Percentiles rank a stretch among this genome's conserved stretches.
Evolutionary conservation across 495 filamentous ascomycete species (phyloP).

Genomic region (Talaromyces stipitatus): DNA sequence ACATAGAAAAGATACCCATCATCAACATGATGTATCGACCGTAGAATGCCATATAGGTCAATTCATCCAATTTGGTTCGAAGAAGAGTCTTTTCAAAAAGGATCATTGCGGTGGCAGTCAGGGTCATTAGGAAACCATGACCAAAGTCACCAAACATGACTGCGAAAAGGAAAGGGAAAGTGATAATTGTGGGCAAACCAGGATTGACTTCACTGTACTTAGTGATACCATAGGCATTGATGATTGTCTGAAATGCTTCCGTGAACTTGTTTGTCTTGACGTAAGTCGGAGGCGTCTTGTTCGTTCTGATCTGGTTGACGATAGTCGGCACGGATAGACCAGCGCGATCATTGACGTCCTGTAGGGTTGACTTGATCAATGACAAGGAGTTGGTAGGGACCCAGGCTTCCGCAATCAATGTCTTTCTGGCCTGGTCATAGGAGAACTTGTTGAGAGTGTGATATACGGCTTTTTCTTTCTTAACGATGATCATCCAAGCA

Average conservation of each 20-base stretch:
- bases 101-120: conserved; percentile 81
- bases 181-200: conserved; percentile 86
- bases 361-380: conserved; percentile 89
- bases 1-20: conserved; percentile 96
- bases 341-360: conserved; percentile 93
- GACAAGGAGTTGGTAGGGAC: conserved; percentile 83
- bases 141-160: conserved; percentile 99
- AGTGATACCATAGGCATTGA: conserved; percentile 94
- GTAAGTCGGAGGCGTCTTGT: conserved; percentile 94
- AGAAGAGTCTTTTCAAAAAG: conserved; percentile 81
- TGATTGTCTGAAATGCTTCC: conserved; percentile 95
- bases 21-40: conserved; percentile 97
- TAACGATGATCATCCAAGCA: conserved; percentile 92
- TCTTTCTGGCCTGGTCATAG: conserved; percentile 92
- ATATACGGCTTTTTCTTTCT: conserved; percentile 98
- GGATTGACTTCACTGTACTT: conserved; percentile 98
- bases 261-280: conserved; percentile 98
- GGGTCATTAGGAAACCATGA: conserved; percentile 79
- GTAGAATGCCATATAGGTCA: conserved; percentile 97
- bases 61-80: conserved; percentile 84
- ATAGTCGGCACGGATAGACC: conserved; percentile 93
- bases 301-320: conserved; percentile 92
- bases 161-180: conserved; percentile 96
- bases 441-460: conserved; percentile 93
- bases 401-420: conserved; percentile 96